These are phyloP conservation scores for Lablab purpureus DNA, from an alignment of 306 rosid species.

Conservation along the genomic window DNA sequence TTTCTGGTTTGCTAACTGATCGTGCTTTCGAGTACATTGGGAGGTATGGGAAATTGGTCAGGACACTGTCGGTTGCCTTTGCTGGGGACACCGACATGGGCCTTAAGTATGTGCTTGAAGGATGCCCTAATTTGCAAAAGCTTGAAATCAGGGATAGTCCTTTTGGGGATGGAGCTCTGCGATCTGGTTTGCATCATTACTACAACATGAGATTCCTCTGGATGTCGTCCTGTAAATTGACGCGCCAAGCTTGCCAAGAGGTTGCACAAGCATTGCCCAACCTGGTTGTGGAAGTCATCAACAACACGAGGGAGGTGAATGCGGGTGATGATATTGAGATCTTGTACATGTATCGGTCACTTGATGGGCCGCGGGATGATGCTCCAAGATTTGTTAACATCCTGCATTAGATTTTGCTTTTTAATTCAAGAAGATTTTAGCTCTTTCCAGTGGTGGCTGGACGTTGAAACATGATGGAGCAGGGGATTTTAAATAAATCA, in stretches of 20 bases:
- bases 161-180: slow-evolving; percentile 82
- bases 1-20: slow-evolving; percentile 86
- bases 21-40: slow-evolving; percentile 77
- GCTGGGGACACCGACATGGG: slow-evolving; percentile 75
- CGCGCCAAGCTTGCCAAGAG: slow-evolving; percentile 73
- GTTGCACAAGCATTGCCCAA: slow-evolving; percentile 72
- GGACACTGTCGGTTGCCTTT: slow-evolving; percentile 89
- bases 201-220: slow-evolving; percentile 95
- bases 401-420: slow-evolving; percentile 53
- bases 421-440: slow-evolving; percentile 41
- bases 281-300: slow-evolving; percentile 77
- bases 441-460: slow-evolving; percentile 46
- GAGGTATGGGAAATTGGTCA: slow-evolving; percentile 73
- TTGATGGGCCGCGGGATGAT: slow-evolving; percentile 73
- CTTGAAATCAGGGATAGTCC: slow-evolving; percentile 94
- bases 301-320: slow-evolving; percentile 30
- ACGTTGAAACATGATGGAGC: slow-evolving; percentile 35
- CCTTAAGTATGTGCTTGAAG: slow-evolving; percentile 78
- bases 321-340: slow-evolving; percentile 33
- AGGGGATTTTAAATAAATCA: slow-evolving; percentile 56
- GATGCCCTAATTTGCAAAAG: slow-evolving; percentile 84
- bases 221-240: slow-evolving; percentile 80
- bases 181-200: slow-evolving; percentile 82
- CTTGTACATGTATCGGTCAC: slow-evolving; percentile 59
- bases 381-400: slow-evolving; percentile 67